phyloP scores from a whole-genome alignment of 805 yeast species.

The Wickerhamiella brachini region DNA sequence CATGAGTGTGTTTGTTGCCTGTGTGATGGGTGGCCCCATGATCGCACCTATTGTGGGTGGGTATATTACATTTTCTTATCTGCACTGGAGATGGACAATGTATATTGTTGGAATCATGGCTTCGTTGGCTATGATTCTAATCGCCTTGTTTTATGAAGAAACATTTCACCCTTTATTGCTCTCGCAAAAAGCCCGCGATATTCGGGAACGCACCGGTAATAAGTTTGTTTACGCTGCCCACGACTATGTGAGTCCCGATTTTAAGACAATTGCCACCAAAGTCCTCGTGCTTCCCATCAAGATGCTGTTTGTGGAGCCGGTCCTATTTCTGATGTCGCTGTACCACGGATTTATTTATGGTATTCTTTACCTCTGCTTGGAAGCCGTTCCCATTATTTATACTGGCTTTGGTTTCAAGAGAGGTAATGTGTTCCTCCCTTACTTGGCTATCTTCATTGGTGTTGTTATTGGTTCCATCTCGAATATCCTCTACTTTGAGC shows the following conservation, averaged over 20 bases:
- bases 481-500: conserved; percentile 41
- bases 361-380: conserved; percentile 25
- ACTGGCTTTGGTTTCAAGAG: conserved; percentile 42
- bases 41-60: conserved; percentile 27
- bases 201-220: conserved; percentile 35
- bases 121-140: conserved; percentile 21
- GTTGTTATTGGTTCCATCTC: conserved; percentile 40
- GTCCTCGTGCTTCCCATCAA: conserved; percentile 18
- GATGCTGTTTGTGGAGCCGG: conserved; percentile 27
- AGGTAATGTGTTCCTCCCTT: conserved; percentile 67
- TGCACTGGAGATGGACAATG: conserved; percentile 46
- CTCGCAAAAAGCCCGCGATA: conserved; percentile 31
- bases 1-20: conserved; percentile 8
- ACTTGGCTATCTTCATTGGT: conserved; percentile 61
- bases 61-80: conserved; percentile 59
- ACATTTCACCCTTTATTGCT: conserved; percentile 25
- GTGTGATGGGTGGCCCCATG: conserved; percentile 10
- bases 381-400: conserved; percentile 27
- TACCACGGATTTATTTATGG: conserved; percentile 30
- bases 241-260: conserved; percentile 28
- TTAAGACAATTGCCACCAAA: conserved; percentile 29
- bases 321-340: conserved; percentile 24
- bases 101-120: conserved; percentile 35
- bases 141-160: conserved; percentile 27
- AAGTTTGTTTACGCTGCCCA: conserved; percentile 39